Conservation (phyloP, 768 basidiomycete species). For the Calocybe cyanea region DNA sequence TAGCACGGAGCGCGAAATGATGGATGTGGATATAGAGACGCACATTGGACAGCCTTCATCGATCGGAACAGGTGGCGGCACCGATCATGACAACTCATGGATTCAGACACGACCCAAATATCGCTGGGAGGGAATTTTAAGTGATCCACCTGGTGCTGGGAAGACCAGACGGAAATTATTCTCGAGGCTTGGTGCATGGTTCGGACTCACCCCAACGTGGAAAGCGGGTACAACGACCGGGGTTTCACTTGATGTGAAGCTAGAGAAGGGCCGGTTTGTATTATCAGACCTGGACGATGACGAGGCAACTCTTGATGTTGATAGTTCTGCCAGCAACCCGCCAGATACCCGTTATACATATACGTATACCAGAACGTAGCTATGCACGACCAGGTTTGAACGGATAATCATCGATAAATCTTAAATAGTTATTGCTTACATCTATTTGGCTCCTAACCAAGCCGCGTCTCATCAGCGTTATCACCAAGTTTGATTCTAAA, state of each 20-base stretch:
- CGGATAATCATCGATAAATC: too few species aligned
- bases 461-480: too few species aligned
- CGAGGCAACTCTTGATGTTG: too few species aligned
- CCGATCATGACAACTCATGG: slow-evolving; percentile 60
- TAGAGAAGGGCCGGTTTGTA: slow-evolving; percentile 59
- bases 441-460: too few species aligned
- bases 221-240: slow-evolving; percentile 49
- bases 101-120: slow-evolving; percentile 62
- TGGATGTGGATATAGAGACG: slow-evolving; percentile 54
- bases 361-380: too few species aligned
- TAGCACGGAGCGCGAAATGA: slow-evolving; percentile 54
- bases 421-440: too few species aligned
- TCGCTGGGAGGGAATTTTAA: slow-evolving; percentile 67
- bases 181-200: slow-evolving; percentile 62
- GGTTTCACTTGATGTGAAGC: slow-evolving; percentile 53
- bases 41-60: slow-evolving; percentile 44
- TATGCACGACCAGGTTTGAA: too few species aligned
- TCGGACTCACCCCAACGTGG: slow-evolving; percentile 66
- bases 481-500: too few species aligned
- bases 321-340: too few species aligned
- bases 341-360: too few species aligned
- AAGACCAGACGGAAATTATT: slow-evolving; percentile 34
- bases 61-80: slow-evolving; percentile 65
- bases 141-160: slow-evolving; percentile 43
- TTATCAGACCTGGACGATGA: slow-evolving; percentile 17